phyloP scores from a whole-genome alignment of 176 grass and related monocot species.

The Avena eriantha region DNA sequence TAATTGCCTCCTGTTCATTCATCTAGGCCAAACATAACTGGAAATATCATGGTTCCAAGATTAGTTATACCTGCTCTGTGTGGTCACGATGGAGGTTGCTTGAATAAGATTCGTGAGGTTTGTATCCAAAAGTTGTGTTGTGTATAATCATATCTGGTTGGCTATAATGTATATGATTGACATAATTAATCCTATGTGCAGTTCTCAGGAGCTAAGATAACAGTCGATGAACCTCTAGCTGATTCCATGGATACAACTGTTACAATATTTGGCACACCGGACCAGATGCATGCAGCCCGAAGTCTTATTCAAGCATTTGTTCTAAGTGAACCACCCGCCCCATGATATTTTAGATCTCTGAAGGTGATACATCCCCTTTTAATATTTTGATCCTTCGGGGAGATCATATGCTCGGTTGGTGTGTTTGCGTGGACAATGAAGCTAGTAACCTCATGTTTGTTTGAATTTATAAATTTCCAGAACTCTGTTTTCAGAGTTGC shows the following conservation, averaged over 20 bases:
- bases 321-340: slow-evolving; percentile 69
- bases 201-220: slow-evolving; percentile 98
- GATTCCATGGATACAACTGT: slow-evolving; percentile 73
- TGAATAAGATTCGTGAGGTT: slow-evolving; percentile 83
- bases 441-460: slow-evolving; percentile 20
- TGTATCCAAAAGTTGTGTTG: slow-evolving; percentile 37
- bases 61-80: slow-evolving; percentile 68
- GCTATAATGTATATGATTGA: slow-evolving; percentile 10
- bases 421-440: slow-evolving; percentile 34
- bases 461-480: slow-evolving; percentile 37
- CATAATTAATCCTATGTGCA: slow-evolving; percentile 55
- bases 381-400: slow-evolving; percentile 23
- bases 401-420: background rate
- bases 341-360: slow-evolving; percentile 42
- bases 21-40: slow-evolving; percentile 63
- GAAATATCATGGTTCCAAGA: slow-evolving; percentile 85
- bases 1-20: slow-evolving; percentile 63
- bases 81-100: slow-evolving; percentile 89
- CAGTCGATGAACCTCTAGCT: slow-evolving; percentile 66
- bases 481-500: slow-evolving; percentile 33
- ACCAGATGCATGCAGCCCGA: slow-evolving; percentile 86
- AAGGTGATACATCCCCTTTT: slow-evolving; percentile 43
- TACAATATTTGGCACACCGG: slow-evolving; percentile 76
- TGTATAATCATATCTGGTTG: slow-evolving; percentile 4
- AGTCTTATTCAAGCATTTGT: slow-evolving; percentile 97